Conservation (phyloP, 345 rosid species). For the Moringa oleifera region DNA sequence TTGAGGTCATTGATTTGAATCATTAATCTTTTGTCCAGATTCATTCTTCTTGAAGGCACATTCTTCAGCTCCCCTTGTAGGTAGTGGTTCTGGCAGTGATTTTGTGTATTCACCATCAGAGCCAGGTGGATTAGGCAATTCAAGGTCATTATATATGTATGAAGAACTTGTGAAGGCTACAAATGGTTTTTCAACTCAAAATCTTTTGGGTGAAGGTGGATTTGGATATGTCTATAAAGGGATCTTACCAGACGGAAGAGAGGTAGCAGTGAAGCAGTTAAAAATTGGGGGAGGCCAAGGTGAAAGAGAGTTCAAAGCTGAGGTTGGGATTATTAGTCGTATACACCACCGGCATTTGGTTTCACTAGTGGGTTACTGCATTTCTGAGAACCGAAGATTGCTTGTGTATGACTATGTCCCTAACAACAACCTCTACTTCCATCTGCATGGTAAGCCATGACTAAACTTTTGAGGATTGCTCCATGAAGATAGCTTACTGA, state of each 20-base stretch:
- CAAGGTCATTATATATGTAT: slow-evolving; percentile 61
- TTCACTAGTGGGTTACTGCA: slow-evolving; percentile 92
- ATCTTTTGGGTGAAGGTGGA: slow-evolving; percentile 93
- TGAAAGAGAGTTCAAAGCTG: slow-evolving; percentile 89
- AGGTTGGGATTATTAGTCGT: slow-evolving; percentile 89
- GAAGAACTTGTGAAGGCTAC: slow-evolving; percentile 75
- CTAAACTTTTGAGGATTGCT: slow-evolving; percentile 15
- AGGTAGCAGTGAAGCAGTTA: slow-evolving; percentile 83
- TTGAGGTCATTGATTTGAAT: neutral
- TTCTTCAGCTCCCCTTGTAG: slow-evolving; percentile 62
- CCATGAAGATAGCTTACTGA: slow-evolving; percentile 7
- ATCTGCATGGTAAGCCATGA: slow-evolving; percentile 73
- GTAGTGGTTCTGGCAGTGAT: slow-evolving; percentile 58
- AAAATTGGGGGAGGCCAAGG: slow-evolving; percentile 87
- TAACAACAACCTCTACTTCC: slow-evolving; percentile 82
- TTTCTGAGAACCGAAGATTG: slow-evolving; percentile 66
- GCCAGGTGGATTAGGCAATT: slow-evolving; percentile 68
- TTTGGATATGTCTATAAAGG: slow-evolving; percentile 92
- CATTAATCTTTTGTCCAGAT: slow-evolving; percentile 40
- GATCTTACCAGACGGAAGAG: slow-evolving; percentile 72
- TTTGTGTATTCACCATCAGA: slow-evolving; percentile 41
- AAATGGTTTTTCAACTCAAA: slow-evolving; percentile 66
- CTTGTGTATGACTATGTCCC: slow-evolving; percentile 86
- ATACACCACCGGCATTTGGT: slow-evolving; percentile 94
- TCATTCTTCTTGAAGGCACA: slow-evolving; percentile 40